These are phyloP conservation scores for Teratosphaeria viscida DNA, from an alignment of 2,329 filamentous ascomycete species.

Conservation along the genomic window DNA sequence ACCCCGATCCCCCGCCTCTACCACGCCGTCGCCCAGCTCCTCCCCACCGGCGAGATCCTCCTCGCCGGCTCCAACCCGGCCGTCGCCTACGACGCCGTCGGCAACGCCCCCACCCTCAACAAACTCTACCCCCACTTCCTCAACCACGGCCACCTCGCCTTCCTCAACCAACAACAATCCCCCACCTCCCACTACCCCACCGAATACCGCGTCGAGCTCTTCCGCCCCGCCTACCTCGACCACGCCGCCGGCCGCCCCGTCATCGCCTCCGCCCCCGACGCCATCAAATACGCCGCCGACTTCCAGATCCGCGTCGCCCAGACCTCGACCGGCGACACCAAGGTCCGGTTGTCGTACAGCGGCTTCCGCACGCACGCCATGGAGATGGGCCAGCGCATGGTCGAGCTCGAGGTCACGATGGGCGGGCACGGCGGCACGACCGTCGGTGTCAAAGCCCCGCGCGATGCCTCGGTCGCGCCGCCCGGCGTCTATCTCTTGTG, in stretches of 20 bases:
- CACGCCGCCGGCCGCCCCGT: not conserved
- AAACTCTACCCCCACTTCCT: not conserved
- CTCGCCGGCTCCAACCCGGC: constrained; percentile 50
- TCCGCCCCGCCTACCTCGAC: not conserved
- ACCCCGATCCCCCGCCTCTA: constrained; percentile 43
- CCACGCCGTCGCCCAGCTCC: constrained; percentile 49
- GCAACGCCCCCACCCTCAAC: not conserved
- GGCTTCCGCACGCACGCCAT: not conserved
- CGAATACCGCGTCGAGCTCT: not conserved
- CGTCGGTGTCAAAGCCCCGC: not conserved
- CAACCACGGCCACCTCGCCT: not conserved
- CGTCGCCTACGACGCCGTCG: not conserved
- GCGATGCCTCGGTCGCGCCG: not conserved
- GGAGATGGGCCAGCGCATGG: not conserved
- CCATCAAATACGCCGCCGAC: not conserved
- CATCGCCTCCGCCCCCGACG: not conserved
- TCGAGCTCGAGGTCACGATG: not conserved
- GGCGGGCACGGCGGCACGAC: not conserved
- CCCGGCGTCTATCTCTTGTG: not conserved
- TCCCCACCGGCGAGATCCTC: constrained; percentile 50
- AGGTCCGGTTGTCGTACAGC: not conserved
- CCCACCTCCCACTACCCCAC: not conserved
- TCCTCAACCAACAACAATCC: not conserved
- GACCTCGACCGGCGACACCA: not conserved
- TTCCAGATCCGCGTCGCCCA: not conserved